Percentiles rank a stretch among this genome's conserved stretches.
Conservation (phyloP, 228 moss, liverwort and hornwort species). For the Sphagnum fallax region DNA sequence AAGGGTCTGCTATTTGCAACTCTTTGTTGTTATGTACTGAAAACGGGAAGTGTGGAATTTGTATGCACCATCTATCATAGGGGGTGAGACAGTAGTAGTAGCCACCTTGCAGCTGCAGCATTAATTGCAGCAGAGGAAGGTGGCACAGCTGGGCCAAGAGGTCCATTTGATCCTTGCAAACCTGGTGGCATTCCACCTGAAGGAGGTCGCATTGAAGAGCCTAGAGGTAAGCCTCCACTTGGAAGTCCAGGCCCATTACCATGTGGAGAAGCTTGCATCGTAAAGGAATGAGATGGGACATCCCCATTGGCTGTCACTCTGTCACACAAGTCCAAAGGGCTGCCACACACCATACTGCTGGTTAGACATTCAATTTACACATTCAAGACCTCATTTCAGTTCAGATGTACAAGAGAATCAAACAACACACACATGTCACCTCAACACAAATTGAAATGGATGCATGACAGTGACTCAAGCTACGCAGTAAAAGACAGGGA, state of each 20-base stretch:
- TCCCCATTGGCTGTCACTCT: slow-evolving; percentile 27
- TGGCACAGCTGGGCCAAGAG: slow-evolving; percentile 18
- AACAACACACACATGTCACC: slow-evolving; percentile 12
- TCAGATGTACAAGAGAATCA: too few species aligned
- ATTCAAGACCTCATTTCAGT: background rate
- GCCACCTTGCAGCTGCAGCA: slow-evolving; percentile 40
- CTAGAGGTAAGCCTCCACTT: slow-evolving; percentile 13
- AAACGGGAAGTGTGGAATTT: too few species aligned
- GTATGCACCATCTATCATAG: too few species aligned
- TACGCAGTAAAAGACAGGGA: background rate
- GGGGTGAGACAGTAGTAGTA: too few species aligned
- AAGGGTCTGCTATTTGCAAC: too few species aligned
- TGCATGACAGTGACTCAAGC: background rate
- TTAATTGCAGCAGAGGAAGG: slow-evolving; percentile 37
- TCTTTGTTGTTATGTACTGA: too few species aligned
- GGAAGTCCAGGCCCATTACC: slow-evolving; percentile 20
- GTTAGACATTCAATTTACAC: background rate
- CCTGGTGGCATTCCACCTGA: slow-evolving; percentile 17
- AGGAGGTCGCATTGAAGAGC: slow-evolving; percentile 21
- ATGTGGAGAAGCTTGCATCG: slow-evolving; percentile 22
- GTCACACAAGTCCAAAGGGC: slow-evolving; percentile 42
- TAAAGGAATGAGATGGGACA: slow-evolving; percentile 15
- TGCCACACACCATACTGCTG: slow-evolving; percentile 1
- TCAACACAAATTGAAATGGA: background rate
- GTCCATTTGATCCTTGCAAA: slow-evolving; percentile 18